These are phyloP conservation scores for Ophiocordyceps camponoti-saundersi DNA, from an alignment of 2,329 filamentous ascomycete species.

Conservation along the genomic window DNA sequence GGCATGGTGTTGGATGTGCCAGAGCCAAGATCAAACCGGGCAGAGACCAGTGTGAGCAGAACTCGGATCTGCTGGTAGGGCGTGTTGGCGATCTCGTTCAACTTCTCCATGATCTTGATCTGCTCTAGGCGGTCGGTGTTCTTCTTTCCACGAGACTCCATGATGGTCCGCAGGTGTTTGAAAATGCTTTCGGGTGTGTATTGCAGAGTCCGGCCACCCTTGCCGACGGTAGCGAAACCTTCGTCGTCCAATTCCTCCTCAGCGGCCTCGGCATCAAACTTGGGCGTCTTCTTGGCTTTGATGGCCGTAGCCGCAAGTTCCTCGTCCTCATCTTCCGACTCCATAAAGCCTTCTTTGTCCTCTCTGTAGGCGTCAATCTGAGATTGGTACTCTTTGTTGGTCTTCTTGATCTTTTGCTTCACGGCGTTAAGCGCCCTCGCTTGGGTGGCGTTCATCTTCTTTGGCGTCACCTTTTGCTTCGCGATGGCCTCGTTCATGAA, in stretches of 20 bases:
- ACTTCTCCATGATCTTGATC: slow-evolving; percentile 94
- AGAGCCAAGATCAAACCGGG: slow-evolving; percentile 81
- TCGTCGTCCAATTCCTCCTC: slow-evolving; percentile 53
- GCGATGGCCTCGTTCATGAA: slow-evolving; percentile 83
- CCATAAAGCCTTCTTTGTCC: slow-evolving; percentile 77
- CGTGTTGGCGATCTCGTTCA: slow-evolving; percentile 71
- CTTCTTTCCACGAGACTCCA: slow-evolving; percentile 96
- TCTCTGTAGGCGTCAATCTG: slow-evolving; percentile 78
- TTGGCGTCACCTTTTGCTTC: slow-evolving; percentile 88
- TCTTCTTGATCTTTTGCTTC: slow-evolving; percentile 97
- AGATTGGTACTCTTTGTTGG: slow-evolving; percentile 82
- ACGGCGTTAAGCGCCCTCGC: slow-evolving; percentile 89
- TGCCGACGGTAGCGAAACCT: slow-evolving; percentile 77
- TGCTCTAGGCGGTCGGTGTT: slow-evolving; percentile 92
- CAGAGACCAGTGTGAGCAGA: slow-evolving; percentile 78
- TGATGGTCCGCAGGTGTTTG: slow-evolving; percentile 83
- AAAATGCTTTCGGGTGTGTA: slow-evolving; percentile 97
- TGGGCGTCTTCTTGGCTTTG: slow-evolving; percentile 22
- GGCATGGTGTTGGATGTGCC: slow-evolving; percentile 70
- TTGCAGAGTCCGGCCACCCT: slow-evolving; percentile 72
- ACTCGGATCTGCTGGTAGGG: slow-evolving; percentile 93
- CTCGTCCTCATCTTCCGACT: slow-evolving; percentile 63
- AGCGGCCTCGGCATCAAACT: slow-evolving; percentile 27
- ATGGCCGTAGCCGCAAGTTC: slow-evolving; percentile 21
- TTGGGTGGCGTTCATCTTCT: slow-evolving; percentile 98